phyloP scores from a whole-genome alignment of 2,329 filamentous ascomycete species.

The Peltaster fructicola region DNA sequence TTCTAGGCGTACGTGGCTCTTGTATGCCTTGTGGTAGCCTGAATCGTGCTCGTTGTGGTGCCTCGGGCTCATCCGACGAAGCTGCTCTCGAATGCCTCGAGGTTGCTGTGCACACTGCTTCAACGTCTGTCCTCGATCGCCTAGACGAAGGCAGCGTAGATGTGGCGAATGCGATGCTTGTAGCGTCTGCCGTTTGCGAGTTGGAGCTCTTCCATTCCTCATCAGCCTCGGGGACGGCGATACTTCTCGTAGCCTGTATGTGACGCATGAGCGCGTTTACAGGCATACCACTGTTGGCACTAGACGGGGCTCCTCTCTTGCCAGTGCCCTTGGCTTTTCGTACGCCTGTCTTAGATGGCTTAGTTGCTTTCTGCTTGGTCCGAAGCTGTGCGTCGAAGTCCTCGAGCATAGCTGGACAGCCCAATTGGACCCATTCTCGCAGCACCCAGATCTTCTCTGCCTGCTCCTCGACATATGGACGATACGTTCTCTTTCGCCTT shows the following conservation, averaged over 20 bases:
- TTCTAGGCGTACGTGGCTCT: conserved; percentile 11
- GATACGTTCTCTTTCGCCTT: conserved; percentile 25
- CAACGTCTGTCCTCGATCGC: conserved; percentile 1
- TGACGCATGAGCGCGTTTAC: conserved; percentile 8
- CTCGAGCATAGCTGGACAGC: conserved; percentile 46
- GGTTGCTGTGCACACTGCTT: neutral
- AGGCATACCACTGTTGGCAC: conserved; percentile 4
- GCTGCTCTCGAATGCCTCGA: neutral
- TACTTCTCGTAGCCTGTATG: conserved; percentile 7
- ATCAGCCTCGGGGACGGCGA: neutral
- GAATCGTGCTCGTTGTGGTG: conserved; percentile 2
- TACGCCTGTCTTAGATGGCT: conserved; percentile 10
- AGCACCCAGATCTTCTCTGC: conserved; percentile 53
- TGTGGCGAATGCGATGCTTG: conserved; percentile 6
- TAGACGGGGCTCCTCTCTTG: conserved; percentile 7
- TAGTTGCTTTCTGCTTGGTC: conserved; percentile 12
- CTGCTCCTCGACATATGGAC: conserved; percentile 46
- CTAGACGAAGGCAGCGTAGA: neutral
- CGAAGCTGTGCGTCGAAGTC: conserved; percentile 40
- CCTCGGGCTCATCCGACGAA: conserved; percentile 1
- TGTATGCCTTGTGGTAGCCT: conserved; percentile 2
- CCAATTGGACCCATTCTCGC: conserved; percentile 43
- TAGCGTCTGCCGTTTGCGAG: conserved; percentile 1
- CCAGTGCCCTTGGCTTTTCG: conserved; percentile 6
- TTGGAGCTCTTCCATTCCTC: conserved; percentile 1